A percentile compares a stretch with the other conserved stretches of the same genome.
Evolutionary conservation across 2,329 filamentous ascomycete species (phyloP).

Genomic region (Alternaria arborescens): DNA sequence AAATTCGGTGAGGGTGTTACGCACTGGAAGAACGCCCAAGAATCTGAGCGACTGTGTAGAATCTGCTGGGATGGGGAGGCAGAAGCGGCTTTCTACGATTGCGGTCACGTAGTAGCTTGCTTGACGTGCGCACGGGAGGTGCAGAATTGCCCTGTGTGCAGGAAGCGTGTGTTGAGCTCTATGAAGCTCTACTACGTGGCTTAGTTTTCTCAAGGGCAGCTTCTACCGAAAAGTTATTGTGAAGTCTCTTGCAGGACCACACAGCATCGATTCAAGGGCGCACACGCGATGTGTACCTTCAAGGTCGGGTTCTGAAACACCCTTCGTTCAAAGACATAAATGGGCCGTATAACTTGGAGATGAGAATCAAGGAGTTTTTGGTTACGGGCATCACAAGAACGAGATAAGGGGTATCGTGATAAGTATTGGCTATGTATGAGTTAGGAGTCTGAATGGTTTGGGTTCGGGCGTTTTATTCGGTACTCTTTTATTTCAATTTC

Average conservation of each 20-base stretch:
- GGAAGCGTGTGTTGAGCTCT: slow-evolving; percentile 64
- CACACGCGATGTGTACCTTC: background rate
- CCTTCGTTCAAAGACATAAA: background rate
- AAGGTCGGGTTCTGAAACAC: background rate
- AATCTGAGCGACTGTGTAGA: slow-evolving; percentile 66
- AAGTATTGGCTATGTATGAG: background rate
- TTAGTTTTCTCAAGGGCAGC: slow-evolving; percentile 18
- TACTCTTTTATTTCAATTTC: background rate
- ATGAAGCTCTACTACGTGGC: slow-evolving; percentile 64
- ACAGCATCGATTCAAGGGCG: background rate
- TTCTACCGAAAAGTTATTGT: background rate
- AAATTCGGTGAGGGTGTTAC: slow-evolving; percentile 69
- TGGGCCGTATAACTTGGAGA: background rate
- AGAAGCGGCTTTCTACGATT: slow-evolving; percentile 69
- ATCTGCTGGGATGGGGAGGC: slow-evolving; percentile 70
- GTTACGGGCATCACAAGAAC: background rate
- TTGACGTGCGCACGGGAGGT: slow-evolving; percentile 66
- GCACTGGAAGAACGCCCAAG: slow-evolving; percentile 68
- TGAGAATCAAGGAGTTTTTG: background rate
- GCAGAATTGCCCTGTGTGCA: slow-evolving; percentile 68
- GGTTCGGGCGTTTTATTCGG: background rate
- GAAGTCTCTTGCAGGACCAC: background rate
- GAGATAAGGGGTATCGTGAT: background rate
- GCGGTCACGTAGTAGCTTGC: slow-evolving; percentile 70
- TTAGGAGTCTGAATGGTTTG: background rate